Conservation (phyloP, 2,329 filamentous ascomycete species). For the Talaromyces sp. region DNA sequence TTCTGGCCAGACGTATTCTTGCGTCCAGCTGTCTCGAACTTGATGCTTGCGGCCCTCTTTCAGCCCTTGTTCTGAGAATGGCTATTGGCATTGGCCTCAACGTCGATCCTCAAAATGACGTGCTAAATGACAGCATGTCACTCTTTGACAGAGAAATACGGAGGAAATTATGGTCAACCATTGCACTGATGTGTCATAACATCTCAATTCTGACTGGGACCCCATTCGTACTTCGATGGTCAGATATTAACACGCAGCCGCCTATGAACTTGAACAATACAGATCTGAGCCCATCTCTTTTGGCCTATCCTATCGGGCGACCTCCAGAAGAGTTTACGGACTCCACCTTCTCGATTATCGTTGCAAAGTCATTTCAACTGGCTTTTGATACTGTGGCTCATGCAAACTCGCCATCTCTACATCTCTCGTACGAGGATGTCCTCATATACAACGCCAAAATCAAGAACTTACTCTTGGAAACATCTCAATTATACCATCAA, state of each 20-base stretch:
- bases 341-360: slow-evolving; percentile 16
- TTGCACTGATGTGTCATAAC: slow-evolving; percentile 54
- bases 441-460: slow-evolving; percentile 16
- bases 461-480: slow-evolving; percentile 14
- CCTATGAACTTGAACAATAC: slow-evolving; percentile 50
- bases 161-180: slow-evolving; percentile 53
- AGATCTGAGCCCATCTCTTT: slow-evolving; percentile 34
- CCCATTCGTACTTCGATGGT: slow-evolving; percentile 41
- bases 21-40: slow-evolving; percentile 18
- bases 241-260: slow-evolving; percentile 45
- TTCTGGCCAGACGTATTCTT: slow-evolving; percentile 17
- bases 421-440: slow-evolving; percentile 15
- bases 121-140: slow-evolving; percentile 27
- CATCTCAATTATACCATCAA: slow-evolving; percentile 7
- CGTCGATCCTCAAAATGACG: slow-evolving; percentile 31
- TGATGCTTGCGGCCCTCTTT: slow-evolving; percentile 19
- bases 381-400: slow-evolving; percentile 16
- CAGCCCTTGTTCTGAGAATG: slow-evolving; percentile 43
- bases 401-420: slow-evolving; percentile 17
- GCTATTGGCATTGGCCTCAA: slow-evolving; percentile 53
- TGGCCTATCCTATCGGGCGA: slow-evolving; percentile 21
- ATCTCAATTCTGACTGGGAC: slow-evolving; percentile 53
- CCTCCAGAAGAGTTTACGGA: slow-evolving; percentile 28
- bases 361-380: slow-evolving; percentile 9
- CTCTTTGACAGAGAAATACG: slow-evolving; percentile 43